These are phyloP conservation scores for Saccharomycopsis fodiens DNA, from an alignment of 805 yeast genomes.

Conservation along the genomic window DNA sequence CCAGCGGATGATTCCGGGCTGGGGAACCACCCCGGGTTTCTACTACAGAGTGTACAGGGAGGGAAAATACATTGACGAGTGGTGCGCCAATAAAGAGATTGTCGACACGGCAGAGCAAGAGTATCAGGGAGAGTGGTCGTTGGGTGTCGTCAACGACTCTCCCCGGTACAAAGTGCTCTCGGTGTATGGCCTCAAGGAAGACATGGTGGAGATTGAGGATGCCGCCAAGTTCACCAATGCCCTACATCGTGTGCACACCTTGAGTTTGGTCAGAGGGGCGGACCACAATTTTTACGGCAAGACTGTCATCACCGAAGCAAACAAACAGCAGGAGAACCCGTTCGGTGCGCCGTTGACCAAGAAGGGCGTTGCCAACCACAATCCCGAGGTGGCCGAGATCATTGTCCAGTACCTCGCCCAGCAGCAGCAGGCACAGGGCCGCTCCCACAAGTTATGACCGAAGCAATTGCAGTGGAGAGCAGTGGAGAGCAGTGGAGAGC, in stretches of 20 bases:
- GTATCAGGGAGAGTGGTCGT: constrained; percentile 26
- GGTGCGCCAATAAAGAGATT: constrained; percentile 40
- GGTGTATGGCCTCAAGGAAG: constrained; percentile 65
- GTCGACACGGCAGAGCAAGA: constrained; percentile 37
- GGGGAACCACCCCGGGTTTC: constrained; percentile 23
- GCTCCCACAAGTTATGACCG: too few species aligned
- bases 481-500: too few species aligned
- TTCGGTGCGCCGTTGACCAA: constrained; percentile 36
- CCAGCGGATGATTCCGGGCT: constrained; percentile 27
- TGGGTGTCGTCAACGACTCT: constrained; percentile 34
- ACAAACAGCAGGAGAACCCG: constrained; percentile 26
- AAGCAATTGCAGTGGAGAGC: too few species aligned
- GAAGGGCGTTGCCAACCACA: constrained; percentile 49
- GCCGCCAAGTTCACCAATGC: constrained; percentile 48
- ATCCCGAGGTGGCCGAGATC: constrained; percentile 40
- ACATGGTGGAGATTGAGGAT: constrained; percentile 57
- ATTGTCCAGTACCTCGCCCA: constrained; percentile 26
- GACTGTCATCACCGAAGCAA: not conserved
- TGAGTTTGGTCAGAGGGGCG: constrained; percentile 56
- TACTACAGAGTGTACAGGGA: constrained; percentile 34
- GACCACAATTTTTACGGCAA: constrained; percentile 76
- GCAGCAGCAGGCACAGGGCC: too few species aligned
- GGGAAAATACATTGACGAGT: constrained; percentile 33
- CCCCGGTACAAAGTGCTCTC: constrained; percentile 37
- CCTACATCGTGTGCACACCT: constrained; percentile 40